Percentiles rank a stretch among this genome's conserved stretches.
Conservation (phyloP, 2,329 filamentous ascomycete species). For the Lomentospora prolificans region DNA sequence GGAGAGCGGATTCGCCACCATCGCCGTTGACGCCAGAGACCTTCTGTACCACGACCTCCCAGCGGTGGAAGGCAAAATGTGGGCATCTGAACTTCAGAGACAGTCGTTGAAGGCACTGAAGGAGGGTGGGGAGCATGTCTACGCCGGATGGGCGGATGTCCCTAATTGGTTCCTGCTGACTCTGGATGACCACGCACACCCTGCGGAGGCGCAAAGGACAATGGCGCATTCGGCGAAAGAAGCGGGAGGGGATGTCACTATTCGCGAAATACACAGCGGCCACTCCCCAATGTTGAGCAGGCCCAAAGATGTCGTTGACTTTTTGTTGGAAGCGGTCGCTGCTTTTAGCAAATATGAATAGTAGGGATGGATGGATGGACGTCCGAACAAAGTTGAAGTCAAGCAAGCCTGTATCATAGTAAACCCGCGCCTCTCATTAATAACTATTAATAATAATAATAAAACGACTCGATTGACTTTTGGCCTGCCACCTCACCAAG, state of each 20-base stretch:
- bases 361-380: too few species aligned
- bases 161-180: slow-evolving; percentile 36
- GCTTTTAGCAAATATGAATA: too few species aligned
- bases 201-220: slow-evolving; percentile 27
- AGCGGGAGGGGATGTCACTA: slow-evolving; percentile 23
- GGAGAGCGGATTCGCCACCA: slow-evolving; percentile 27
- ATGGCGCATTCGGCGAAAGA: slow-evolving; percentile 26
- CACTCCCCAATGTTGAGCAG: slow-evolving; percentile 40
- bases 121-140: slow-evolving; percentile 31
- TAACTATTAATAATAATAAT: too few species aligned
- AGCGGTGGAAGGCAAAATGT: slow-evolving; percentile 29
- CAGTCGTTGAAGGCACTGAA: slow-evolving; percentile 34
- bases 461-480: too few species aligned
- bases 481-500: too few species aligned
- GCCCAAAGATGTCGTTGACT: slow-evolving; percentile 26
- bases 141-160: slow-evolving; percentile 37
- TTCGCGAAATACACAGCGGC: slow-evolving; percentile 31
- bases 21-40: slow-evolving; percentile 26
- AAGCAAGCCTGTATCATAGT: too few species aligned
- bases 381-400: too few species aligned
- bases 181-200: slow-evolving; percentile 28
- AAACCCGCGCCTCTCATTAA: too few species aligned
- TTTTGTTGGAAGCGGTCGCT: slow-evolving; percentile 19
- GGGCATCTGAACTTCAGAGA: slow-evolving; percentile 27
- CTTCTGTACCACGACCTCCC: slow-evolving; percentile 42